Conservation (phyloP, 345 rosid species). For the Acer yangbiense region DNA sequence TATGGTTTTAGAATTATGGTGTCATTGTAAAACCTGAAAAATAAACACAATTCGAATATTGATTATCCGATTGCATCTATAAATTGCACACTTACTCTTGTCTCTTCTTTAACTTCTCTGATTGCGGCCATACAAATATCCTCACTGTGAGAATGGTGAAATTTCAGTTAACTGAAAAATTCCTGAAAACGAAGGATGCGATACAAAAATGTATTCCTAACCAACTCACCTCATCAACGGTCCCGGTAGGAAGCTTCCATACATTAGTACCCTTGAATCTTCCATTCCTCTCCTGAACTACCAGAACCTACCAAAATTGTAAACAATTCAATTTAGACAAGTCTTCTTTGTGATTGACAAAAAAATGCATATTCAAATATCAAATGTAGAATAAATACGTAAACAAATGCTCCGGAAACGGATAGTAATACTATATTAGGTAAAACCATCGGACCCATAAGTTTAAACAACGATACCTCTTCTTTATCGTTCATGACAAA, state of each 20-base stretch:
- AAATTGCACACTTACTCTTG: conserved; percentile 56
- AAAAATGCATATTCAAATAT: no score
- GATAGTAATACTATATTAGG: no score
- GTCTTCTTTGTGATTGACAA: no score
- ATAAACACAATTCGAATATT: not conserved
- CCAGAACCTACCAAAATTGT: conserved; percentile 55
- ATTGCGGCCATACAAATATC: conserved; percentile 60
- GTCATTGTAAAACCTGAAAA: not conserved
- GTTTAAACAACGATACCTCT: conserved; percentile 44
- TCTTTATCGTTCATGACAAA: conserved; percentile 51
- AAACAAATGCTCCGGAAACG: no score
- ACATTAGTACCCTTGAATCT: conserved; percentile 50
- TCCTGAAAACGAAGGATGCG: not conserved
- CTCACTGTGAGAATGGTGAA: conserved; percentile 57
- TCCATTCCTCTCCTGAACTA: conserved; percentile 74
- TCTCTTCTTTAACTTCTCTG: conserved; percentile 88
- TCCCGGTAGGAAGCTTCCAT: conserved; percentile 90
- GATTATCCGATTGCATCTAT: not conserved
- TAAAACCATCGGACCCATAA: no score
- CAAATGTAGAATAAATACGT: no score
- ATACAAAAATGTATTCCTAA: not conserved
- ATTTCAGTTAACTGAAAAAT: conserved; percentile 10
- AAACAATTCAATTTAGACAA: no score
- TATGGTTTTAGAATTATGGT: no score
- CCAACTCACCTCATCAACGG: conserved; percentile 56